Conservation (phyloP, 305 asterid genomes). For the Ilex paraguariensis region DNA sequence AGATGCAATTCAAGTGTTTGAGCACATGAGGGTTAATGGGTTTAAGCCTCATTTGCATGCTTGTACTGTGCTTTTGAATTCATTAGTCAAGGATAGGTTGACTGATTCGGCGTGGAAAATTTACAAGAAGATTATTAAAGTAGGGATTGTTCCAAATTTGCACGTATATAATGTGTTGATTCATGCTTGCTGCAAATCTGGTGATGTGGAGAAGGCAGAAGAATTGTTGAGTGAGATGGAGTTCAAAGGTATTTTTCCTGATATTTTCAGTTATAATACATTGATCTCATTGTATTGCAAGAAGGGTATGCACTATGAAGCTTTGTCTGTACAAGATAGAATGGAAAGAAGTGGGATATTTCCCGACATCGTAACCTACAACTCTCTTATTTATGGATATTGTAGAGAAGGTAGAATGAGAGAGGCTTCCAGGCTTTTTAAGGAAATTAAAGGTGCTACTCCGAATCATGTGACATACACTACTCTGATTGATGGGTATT, state of each 20-base stretch:
- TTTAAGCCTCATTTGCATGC: constrained; percentile 74
- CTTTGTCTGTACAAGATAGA: constrained; percentile 75
- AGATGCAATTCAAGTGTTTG: constrained; percentile 80
- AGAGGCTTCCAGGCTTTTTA: constrained; percentile 69
- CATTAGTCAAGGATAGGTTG: constrained; percentile 71
- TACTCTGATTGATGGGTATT: constrained; percentile 83
- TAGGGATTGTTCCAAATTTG: constrained; percentile 62
- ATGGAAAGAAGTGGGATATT: constrained; percentile 59
- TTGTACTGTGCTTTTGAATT: constrained; percentile 72
- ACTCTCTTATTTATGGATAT: constrained; percentile 71
- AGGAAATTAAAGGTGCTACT: constrained; percentile 52
- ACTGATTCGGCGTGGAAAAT: constrained; percentile 62
- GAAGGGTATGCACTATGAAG: constrained; percentile 91
- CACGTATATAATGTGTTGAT: constrained; percentile 77
- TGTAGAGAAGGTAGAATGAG: constrained; percentile 88
- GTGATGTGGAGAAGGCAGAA: constrained; percentile 68
- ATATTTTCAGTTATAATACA: constrained; percentile 72
- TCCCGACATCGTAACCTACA: constrained; percentile 85
- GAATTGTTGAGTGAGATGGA: constrained; percentile 72
- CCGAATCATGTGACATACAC: constrained; percentile 77
- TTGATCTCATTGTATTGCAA: constrained; percentile 77
- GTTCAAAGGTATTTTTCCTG: constrained; percentile 48
- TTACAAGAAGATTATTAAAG: constrained; percentile 59
- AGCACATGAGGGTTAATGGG: constrained; percentile 72
- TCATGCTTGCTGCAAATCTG: constrained; percentile 76